Evolutionary conservation across 768 basidiomycete genomes (phyloP).

Genomic region (Rhizopogon rudus): DNA sequence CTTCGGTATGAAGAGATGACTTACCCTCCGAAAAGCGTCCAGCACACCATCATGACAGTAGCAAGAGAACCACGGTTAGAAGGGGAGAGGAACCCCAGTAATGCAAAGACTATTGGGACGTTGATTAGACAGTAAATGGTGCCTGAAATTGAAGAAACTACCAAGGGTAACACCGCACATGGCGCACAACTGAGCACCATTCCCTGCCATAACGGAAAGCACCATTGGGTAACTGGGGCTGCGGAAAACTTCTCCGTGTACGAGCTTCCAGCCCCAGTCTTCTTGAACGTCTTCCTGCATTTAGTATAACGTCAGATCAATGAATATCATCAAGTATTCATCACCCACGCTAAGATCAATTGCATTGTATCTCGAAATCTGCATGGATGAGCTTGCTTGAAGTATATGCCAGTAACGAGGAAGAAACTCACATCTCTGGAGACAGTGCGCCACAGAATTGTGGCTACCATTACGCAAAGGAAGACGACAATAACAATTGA

Average conservation of each 20-base stretch:
- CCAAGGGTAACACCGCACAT: constrained; percentile 89
- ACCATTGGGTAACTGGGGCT: constrained; percentile 72
- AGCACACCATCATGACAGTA: constrained; percentile 65
- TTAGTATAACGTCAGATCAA: not conserved
- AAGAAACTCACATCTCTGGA: constrained; percentile 68
- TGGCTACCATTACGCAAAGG: constrained; percentile 89
- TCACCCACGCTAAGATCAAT: constrained; percentile 77
- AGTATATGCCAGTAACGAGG: constrained; percentile 9
- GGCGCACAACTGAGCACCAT: constrained; percentile 70
- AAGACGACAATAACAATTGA: constrained; percentile 89
- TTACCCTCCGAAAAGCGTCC: constrained; percentile 89
- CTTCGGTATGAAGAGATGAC: constrained; percentile 11
- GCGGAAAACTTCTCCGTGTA: constrained; percentile 95
- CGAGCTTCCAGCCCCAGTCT: constrained; percentile 98
- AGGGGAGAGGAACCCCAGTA: constrained; percentile 91
- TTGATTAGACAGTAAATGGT: constrained; percentile 4
- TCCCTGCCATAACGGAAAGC: constrained; percentile 85
- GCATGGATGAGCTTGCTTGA: constrained; percentile 8
- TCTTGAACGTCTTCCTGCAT: constrained; percentile 90
- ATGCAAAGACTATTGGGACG: constrained; percentile 65
- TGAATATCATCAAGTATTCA: not conserved
- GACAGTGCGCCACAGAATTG: constrained; percentile 83
- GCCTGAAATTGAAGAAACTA: constrained; percentile 22
- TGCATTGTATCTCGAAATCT: constrained; percentile 93
- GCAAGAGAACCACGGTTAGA: constrained; percentile 93